Evolutionary conservation across 495 filamentous ascomycete species (phyloP).

Genomic region (Pseudomonodictys pantanalensis): DNA sequence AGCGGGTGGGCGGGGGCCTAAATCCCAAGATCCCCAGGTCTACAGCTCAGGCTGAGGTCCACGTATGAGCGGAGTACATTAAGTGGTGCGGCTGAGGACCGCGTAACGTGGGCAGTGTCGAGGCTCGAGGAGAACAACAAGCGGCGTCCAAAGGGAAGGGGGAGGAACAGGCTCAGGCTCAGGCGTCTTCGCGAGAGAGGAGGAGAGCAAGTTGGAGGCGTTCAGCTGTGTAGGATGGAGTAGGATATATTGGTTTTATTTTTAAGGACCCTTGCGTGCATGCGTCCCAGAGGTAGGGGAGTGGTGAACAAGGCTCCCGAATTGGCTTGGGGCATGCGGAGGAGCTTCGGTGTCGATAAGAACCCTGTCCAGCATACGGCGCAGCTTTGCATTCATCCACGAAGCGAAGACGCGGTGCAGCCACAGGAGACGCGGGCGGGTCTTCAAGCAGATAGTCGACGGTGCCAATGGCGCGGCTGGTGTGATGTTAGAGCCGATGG

Average conservation of each 20-base stretch:
- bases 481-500: not conserved
- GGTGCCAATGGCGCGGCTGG: slow-evolving; percentile 6
- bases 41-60: no score
- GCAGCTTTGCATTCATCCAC: not conserved
- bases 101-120: not conserved
- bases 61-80: not conserved
- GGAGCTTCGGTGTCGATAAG: slow-evolving; percentile 22
- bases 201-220: not conserved
- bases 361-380: slow-evolving; percentile 9
- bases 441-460: not conserved
- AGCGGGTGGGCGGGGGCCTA: not conserved
- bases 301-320: slow-evolving; percentile 1
- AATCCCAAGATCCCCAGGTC: not conserved
- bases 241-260: slow-evolving; percentile 30
- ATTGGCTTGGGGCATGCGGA: slow-evolving; percentile 13
- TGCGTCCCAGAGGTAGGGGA: slow-evolving; percentile 13
- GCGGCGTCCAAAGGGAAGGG: not conserved
- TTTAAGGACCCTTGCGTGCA: slow-evolving; percentile 31
- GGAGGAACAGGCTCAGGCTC: not conserved
- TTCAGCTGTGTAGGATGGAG: slow-evolving; percentile 13
- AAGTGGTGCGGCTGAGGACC: slow-evolving; percentile 10
- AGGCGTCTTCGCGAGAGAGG: no score
- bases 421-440: slow-evolving; percentile 6
- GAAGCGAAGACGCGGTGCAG: slow-evolving; percentile 4
- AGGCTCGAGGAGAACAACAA: slow-evolving; percentile 4